Evolutionary conservation across 345 rosid species (phyloP).

Genomic region (Hibiscus mutabilis): DNA sequence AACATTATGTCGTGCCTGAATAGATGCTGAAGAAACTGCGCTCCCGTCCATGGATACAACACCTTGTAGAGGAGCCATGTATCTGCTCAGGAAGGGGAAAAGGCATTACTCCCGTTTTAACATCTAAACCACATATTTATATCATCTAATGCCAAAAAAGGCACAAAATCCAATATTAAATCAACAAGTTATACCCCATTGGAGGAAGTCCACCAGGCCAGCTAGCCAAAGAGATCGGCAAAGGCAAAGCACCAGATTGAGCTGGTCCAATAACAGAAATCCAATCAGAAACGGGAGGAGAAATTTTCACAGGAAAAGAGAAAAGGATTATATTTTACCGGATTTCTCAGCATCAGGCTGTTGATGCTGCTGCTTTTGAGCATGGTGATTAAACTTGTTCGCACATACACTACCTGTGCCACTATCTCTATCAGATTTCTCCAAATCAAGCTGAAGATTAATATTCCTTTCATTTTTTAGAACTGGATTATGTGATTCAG

Average conservation of each 20-base stretch:
- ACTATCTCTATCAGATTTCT: conserved; percentile 56
- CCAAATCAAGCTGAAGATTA: conserved; percentile 76
- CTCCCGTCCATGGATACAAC: conserved; percentile 79
- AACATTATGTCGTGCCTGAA: conserved; percentile 45
- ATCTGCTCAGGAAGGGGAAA: conserved; percentile 36
- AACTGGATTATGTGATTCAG: conserved; percentile 41
- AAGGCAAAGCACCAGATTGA: conserved; percentile 50
- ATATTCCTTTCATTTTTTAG: conserved; percentile 42
- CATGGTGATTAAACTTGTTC: conserved; percentile 42
- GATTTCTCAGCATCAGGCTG: conserved; percentile 43
- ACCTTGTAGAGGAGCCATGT: conserved; percentile 85
- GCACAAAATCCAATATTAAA: not conserved
- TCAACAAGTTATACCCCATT: conserved; percentile 58
- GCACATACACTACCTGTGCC: conserved; percentile 18
- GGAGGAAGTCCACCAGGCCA: conserved; percentile 98
- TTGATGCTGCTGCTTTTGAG: conserved; percentile 51
- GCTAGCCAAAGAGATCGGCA: conserved; percentile 70
- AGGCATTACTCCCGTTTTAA: not conserved
- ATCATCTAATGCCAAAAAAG: not conserved
- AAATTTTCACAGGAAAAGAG: not conserved
- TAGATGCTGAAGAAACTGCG: conserved; percentile 58
- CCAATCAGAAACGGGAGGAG: conserved; percentile 8
- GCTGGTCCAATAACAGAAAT: conserved; percentile 33
- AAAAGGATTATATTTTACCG: conserved; percentile 24
- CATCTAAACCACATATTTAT: not conserved